Evolutionary conservation across 139 green algal species (phyloP), one percentile per base, ranked within the genome.

Genomic region (Chlamydomonas schloesseri): DNA sequence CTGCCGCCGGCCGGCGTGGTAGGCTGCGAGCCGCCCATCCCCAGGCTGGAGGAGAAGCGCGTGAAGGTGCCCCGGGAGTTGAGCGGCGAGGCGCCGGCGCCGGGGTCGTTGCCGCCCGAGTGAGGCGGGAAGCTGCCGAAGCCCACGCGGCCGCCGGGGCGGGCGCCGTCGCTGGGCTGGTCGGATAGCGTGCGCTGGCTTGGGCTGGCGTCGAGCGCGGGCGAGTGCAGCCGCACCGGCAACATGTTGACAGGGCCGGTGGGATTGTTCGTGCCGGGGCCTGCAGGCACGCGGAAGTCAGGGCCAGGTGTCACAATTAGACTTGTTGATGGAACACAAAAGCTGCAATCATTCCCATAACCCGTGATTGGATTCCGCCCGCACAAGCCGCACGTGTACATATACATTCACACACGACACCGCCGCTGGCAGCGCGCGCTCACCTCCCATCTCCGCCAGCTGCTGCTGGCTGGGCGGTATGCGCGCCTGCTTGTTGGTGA

Each of bases 191-290:
- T 28, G 75, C 28, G 31, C 34, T 71, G 28, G 76, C 10, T 29
- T 60, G 47, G 6, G 31, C 10, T 26, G 14, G 67, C 64, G 13
- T 84, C 78, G 24, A 46, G 78, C 10, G 53, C 29, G 8, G 46
- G 46, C 0, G 78, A 8, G 65, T 74, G 78, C 24, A 84, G 46
- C 1, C 78, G 64, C 15, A 74, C 64, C 20, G 78, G 42, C 5
- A 84, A 64, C 78, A 84, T 84, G 78, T 84, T 84, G 46, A 84
- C 75, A 42, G 78, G 46, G 78, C 78, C 78, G 46, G 78, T 84
- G 64, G 78, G 78, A 46, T 84, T 84, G 65, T 84, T 84, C 42
- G 42, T 68, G n/a, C 26, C n/a, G 76, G 47, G 53, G 21, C 78
- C 64, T n/a, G 26, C 78, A 64, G 23, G 2, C 37, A 26, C 17